Evolutionary conservation across 805 yeast genomes (phyloP).

Genomic region (Metschnikowia peoriensis): DNA sequence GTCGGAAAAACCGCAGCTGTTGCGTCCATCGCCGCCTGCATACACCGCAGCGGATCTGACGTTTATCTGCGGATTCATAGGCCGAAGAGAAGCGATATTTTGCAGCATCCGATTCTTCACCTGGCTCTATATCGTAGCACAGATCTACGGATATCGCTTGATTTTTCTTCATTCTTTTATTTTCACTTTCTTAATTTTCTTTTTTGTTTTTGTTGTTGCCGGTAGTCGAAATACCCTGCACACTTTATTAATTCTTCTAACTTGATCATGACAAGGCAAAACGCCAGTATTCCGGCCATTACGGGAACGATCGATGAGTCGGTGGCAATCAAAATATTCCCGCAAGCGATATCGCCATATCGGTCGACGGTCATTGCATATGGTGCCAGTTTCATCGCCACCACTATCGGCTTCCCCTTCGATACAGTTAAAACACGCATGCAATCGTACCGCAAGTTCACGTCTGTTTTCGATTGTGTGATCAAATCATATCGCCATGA

Average conservation of each 20-base stretch:
- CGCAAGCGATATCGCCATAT: constrained; percentile 48
- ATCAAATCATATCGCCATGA: constrained; percentile 53
- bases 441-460: constrained; percentile 68
- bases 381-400: constrained; percentile 58
- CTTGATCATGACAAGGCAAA: background rate
- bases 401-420: constrained; percentile 76
- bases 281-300: constrained; percentile 50
- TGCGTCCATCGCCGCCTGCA: background rate
- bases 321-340: constrained; percentile 49
- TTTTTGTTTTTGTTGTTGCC: too few relatives aligned
- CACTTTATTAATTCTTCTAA: too few relatives aligned
- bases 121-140: background rate
- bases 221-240: too few relatives aligned
- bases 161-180: too few relatives aligned
- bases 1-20: background rate
- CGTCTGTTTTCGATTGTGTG: constrained; percentile 56
- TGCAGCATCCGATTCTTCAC: background rate
- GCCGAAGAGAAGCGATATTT: background rate
- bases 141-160: background rate
- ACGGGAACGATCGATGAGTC: constrained; percentile 51
- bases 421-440: constrained; percentile 86
- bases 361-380: constrained; percentile 62
- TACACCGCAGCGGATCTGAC: background rate
- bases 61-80: background rate
- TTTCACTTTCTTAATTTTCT: too few relatives aligned